Evolutionary conservation across 1,284 basidiomycete genomes (phyloP).

Genomic region (Coniophora puteana): DNA sequence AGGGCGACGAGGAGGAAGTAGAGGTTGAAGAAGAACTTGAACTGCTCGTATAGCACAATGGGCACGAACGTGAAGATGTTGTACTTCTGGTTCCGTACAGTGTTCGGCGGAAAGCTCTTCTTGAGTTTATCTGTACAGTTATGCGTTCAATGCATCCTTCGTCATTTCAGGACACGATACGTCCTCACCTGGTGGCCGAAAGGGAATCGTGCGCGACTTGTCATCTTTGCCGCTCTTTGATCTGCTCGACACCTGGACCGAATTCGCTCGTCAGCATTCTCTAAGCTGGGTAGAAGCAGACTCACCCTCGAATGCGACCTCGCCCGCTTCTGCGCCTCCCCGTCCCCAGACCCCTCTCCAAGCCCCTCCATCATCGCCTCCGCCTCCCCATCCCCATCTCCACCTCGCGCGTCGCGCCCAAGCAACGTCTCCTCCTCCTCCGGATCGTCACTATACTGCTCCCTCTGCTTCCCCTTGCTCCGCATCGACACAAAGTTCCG

Average conservation of each 20-base stretch:
- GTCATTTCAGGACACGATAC: neutral
- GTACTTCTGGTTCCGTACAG: slow-evolving; percentile 98
- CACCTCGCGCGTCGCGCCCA: slow-evolving; percentile 35
- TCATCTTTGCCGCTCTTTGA: slow-evolving; percentile 43
- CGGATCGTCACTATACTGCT: slow-evolving; percentile 55
- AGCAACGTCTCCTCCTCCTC: slow-evolving; percentile 55
- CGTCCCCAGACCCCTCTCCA: slow-evolving; percentile 23
- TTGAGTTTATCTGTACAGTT: slow-evolving; percentile 60
- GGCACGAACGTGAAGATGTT: slow-evolving; percentile 93
- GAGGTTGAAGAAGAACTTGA: slow-evolving; percentile 99
- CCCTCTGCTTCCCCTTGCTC: slow-evolving; percentile 41
- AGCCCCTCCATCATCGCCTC: slow-evolving; percentile 19
- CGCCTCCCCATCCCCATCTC: slow-evolving; percentile 28
- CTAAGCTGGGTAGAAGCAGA: neutral
- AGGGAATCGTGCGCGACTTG: slow-evolving; percentile 75
- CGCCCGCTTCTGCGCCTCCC: slow-evolving; percentile 21
- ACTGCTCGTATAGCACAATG: slow-evolving; percentile 97
- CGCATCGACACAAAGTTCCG: slow-evolving; percentile 13
- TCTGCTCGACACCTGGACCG: slow-evolving; percentile 30
- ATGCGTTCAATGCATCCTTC: slow-evolving; percentile 1
- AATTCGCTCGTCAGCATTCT: slow-evolving; percentile 1
- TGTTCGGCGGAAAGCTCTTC: slow-evolving; percentile 74
- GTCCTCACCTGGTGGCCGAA: slow-evolving; percentile 64
- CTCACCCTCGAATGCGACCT: slow-evolving; percentile 22
- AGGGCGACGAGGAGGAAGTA: slow-evolving; percentile 98